phyloP scores from a whole-genome alignment of 805 yeast genomes.

The Cyberlindnera petersonii region DNA sequence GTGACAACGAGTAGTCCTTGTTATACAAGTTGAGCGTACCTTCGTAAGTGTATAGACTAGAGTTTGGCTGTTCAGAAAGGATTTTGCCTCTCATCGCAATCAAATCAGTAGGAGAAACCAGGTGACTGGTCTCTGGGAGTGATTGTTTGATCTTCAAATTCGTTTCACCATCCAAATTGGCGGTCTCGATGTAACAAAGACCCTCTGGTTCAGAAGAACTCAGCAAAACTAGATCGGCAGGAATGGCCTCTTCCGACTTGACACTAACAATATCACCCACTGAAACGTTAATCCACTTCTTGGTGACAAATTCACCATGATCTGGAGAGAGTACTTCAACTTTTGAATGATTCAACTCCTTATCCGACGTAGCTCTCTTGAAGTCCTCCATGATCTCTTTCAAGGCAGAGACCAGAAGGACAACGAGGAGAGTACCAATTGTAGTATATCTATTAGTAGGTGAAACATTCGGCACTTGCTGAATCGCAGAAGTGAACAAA shows the following conservation, averaged over 20 bases:
- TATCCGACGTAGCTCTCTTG: constrained; percentile 84
- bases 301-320: constrained; percentile 58
- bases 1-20: constrained; percentile 65
- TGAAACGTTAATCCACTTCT: constrained; percentile 79
- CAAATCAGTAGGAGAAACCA: constrained; percentile 63
- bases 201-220: constrained; percentile 98
- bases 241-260: constrained; percentile 82
- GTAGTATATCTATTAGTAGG: constrained; percentile 97
- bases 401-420: constrained; percentile 82
- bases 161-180: constrained; percentile 97
- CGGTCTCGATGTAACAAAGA: constrained; percentile 93
- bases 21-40: constrained; percentile 67
- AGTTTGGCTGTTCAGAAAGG: constrained; percentile 87
- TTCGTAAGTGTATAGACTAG: constrained; percentile 90
- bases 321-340: constrained; percentile 56
- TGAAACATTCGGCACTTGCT: constrained; percentile 94
- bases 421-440: constrained; percentile 83
- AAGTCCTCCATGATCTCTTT: constrained; percentile 90
- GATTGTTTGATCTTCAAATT: constrained; percentile 94
- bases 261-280: constrained; percentile 92
- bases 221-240: constrained; percentile 83
- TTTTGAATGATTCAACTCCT: constrained; percentile 77
- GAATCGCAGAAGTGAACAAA: constrained; percentile 85
- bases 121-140: constrained; percentile 65
- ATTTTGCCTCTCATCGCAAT: constrained; percentile 54